Evolutionary conservation across 352 stramenopile genomes (phyloP).

Genomic region (Aphanomyces cochlioides): DNA sequence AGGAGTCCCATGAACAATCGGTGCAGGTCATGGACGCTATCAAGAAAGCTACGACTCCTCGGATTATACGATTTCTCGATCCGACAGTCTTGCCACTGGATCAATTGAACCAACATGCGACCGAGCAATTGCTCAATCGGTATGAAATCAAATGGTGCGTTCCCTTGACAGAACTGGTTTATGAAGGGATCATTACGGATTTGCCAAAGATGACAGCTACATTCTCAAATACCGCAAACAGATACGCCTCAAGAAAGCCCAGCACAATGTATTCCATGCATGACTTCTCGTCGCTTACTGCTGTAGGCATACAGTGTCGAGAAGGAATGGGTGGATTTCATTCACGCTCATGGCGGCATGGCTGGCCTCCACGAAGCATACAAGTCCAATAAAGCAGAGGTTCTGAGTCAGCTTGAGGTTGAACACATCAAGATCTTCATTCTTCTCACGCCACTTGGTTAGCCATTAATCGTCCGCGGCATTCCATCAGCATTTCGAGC

Average conservation of each 20-base stretch:
- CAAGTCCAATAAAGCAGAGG: conserved; percentile 13
- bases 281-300: not conserved
- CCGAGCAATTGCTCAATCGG: conserved; percentile 41
- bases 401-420: conserved; percentile 21
- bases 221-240: conserved; percentile 48
- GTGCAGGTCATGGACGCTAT: conserved; percentile 34
- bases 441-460: not conserved
- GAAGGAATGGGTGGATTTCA: conserved; percentile 43
- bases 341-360: conserved; percentile 39
- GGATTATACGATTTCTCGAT: conserved; percentile 50
- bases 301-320: conserved; percentile 44
- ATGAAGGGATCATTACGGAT: conserved; percentile 46
- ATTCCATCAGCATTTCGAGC: conserved; percentile 44
- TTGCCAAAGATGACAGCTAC: conserved; percentile 57
- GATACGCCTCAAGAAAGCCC: conserved; percentile 37
- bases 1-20: not conserved
- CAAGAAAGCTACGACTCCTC: conserved; percentile 31
- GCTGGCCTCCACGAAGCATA: conserved; percentile 39
- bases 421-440: not conserved
- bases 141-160: not conserved
- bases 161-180: not conserved
- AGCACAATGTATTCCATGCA: conserved; percentile 34
- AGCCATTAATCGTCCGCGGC: conserved; percentile 44
- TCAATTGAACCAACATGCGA: conserved; percentile 34
- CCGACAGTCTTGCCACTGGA: conserved; percentile 40